Evolutionary conservation across 495 filamentous ascomycete genomes (phyloP).

Genomic region (Talaromyces proteolyticus): DNA sequence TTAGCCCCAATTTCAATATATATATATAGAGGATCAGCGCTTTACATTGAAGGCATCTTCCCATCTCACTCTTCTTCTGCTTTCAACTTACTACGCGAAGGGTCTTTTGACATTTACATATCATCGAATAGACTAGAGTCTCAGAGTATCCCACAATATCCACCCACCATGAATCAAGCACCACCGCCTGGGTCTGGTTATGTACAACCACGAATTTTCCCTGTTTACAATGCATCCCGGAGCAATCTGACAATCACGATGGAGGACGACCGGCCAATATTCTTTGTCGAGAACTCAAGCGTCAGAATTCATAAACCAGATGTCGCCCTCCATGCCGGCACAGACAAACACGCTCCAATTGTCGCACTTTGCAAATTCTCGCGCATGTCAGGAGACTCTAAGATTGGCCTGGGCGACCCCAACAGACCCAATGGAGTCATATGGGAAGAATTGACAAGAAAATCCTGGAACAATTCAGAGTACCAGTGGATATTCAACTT

Average conservation of each 20-base stretch:
- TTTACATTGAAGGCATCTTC: too few species aligned
- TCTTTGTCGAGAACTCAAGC: slow-evolving; percentile 23
- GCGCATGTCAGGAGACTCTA: slow-evolving; percentile 25
- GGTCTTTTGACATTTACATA: too few species aligned
- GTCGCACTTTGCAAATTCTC: slow-evolving; percentile 25
- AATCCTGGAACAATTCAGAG: slow-evolving; percentile 11
- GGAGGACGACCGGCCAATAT: slow-evolving; percentile 13
- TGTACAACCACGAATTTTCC: background rate
- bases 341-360: slow-evolving; percentile 17
- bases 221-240: slow-evolving; percentile 10
- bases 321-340: slow-evolving; percentile 25
- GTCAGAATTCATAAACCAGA: slow-evolving; percentile 24
- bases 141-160: too few species aligned
- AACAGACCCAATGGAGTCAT: slow-evolving; percentile 9
- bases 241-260: slow-evolving; percentile 22
- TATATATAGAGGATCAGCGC: too few species aligned
- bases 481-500: slow-evolving; percentile 14
- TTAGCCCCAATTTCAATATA: too few species aligned
- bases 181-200: too few species aligned
- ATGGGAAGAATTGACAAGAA: slow-evolving; percentile 22
- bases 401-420: slow-evolving; percentile 26
- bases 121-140: too few species aligned
- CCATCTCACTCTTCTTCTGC: too few species aligned
- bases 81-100: too few species aligned
- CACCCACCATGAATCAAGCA: too few species aligned